Base-by-base conservation (phyloP, 2,329 filamentous ascomycete genomes). In the Zymoseptoria pseudotritici region DNA sequence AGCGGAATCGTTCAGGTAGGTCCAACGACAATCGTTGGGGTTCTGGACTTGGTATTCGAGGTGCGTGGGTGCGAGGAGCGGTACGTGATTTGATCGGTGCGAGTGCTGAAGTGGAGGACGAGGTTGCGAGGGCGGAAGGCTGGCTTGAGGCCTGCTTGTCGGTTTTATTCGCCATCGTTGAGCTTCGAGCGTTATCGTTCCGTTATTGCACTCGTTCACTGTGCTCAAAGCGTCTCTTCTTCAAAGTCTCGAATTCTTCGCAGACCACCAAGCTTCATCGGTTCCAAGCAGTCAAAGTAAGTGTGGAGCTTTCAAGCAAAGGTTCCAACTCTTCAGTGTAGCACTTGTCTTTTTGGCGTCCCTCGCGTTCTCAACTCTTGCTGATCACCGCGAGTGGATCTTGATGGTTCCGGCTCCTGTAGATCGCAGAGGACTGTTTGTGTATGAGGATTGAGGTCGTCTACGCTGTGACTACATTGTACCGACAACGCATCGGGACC, bases 1-100 rank as follows among this genome's bases (percentile, higher is more conserved):
- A 58, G 59, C 60, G 61, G 55, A 65, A 61, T 13, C 61, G 59
- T 17, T 64, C 65, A 9, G 65, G 65, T 22, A 66, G 42, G 36
- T 61, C 60, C 63, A 65, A 63, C 20, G 53, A 56, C 36, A 53
- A 46, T 46, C 36, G 36, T 7, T 46, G 36, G 36, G 36, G 17
- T n/a, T 46, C 36, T n/a, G 36, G 36, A 46, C 36, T 46, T 4
- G 36, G 36, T 8, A 57, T 53, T 53, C 55, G 51, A n/a, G 54
- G 36, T 46, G 36, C 36, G 13, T 46, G 36, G 6, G 36, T 46
- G 13, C 36, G 36, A 7, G 36, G 6, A 13, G 13, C 36, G 36
- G 36, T 7, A 46, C 36, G 17, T 46, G 36, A 13, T 46, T n/a
- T n/a, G 36, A 46, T 46, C 36, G 36, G 36, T 46, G 6, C 36